Conservation (phyloP, 2,329 filamentous ascomycete species). For the Esteya vermicola region DNA sequence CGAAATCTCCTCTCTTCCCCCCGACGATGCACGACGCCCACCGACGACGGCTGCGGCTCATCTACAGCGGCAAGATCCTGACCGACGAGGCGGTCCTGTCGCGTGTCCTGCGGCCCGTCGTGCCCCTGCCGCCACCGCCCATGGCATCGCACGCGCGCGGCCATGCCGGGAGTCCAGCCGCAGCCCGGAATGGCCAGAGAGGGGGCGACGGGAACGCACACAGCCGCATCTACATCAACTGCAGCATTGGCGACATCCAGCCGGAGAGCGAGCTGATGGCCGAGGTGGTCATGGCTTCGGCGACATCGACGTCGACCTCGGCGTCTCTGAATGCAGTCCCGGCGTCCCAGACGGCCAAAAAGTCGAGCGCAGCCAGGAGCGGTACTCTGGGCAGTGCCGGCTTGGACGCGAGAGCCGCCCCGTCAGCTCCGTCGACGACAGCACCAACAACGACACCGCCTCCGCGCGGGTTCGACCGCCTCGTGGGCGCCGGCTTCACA, state of each 20-base stretch:
- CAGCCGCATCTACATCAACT: constrained; percentile 71
- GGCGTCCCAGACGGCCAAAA: neutral
- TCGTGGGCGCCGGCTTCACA: constrained; percentile 71
- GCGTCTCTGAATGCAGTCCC: constrained; percentile 3
- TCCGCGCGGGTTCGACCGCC: constrained; percentile 75
- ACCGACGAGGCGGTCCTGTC: constrained; percentile 57
- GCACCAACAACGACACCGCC: constrained; percentile 26
- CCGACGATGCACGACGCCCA: constrained; percentile 16
- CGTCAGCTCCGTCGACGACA: neutral
- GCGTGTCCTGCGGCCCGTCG: constrained; percentile 49
- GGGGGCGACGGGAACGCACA: neutral
- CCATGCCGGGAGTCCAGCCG: neutral
- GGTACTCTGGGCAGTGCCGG: too few relatives aligned
- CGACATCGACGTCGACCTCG: too few relatives aligned
- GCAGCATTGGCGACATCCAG: constrained; percentile 71
- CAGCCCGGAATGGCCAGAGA: neutral
- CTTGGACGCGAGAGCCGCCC: too few relatives aligned
- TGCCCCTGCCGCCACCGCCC: constrained; percentile 34
- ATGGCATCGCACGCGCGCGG: constrained; percentile 9
- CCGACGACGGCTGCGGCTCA: constrained; percentile 66
- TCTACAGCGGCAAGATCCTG: constrained; percentile 78
- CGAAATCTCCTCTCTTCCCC: too few relatives aligned
- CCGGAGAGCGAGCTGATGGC: constrained; percentile 20
- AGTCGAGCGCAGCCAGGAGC: neutral
- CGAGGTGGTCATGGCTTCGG: neutral